Conservation (phyloP, 2,329 filamentous ascomycete genomes). For the Aspergillus texensis region DNA sequence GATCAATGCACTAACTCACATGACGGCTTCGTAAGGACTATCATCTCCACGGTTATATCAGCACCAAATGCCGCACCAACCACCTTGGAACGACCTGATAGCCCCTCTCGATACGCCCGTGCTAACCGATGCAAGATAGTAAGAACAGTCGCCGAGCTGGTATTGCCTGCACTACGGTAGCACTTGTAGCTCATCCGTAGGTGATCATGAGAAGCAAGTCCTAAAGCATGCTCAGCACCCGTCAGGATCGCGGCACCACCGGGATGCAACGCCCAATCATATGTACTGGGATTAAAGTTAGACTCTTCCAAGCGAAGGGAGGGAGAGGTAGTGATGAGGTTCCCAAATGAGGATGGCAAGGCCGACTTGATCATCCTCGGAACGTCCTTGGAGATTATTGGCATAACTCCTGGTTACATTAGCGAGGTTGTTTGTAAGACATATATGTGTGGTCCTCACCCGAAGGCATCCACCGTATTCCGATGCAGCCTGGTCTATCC, state of each 20-base stretch:
- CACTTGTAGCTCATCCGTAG: not conserved
- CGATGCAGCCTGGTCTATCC: not conserved
- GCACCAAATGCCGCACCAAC: conserved; percentile 3
- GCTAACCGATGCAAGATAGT: not conserved
- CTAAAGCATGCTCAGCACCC: not conserved
- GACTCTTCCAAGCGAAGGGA: not conserved
- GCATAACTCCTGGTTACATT: not conserved
- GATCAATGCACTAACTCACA: not conserved
- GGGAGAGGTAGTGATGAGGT: not conserved
- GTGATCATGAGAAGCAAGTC: not conserved
- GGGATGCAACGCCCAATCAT: conserved; percentile 11
- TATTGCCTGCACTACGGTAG: conserved; percentile 1
- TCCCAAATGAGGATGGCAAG: not conserved
- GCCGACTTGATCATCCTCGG: not conserved
- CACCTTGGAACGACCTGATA: not conserved
- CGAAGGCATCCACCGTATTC: not conserved
- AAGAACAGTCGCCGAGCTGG: not conserved
- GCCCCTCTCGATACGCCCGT: not conserved
- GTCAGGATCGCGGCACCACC: conserved; percentile 2
- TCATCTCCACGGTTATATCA: conserved; percentile 7
- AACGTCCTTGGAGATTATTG: not conserved
- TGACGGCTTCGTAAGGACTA: not conserved
- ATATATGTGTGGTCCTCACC: not conserved
- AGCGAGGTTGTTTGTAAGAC: fast-evolving
- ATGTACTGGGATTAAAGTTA: not conserved